phyloP scores from a whole-genome alignment of 2,329 filamentous ascomycete genomes.

The Nigrospora sphaerica region DNA sequence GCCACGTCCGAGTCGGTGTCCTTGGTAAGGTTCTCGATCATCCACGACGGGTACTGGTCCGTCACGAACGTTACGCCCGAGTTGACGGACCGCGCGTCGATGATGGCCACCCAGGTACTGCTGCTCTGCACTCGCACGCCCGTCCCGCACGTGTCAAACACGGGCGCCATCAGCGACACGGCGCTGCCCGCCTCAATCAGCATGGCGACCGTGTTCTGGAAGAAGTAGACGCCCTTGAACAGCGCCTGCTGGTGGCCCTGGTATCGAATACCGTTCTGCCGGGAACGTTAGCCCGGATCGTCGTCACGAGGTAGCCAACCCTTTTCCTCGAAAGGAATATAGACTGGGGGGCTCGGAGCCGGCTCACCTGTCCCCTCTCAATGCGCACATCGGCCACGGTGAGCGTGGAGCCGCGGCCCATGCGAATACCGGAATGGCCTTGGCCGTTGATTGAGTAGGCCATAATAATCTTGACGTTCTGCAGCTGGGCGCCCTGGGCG shows the following conservation, averaged over 20 bases:
- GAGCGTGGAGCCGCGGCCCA: slow-evolving; percentile 33
- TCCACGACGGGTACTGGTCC: slow-evolving; percentile 28
- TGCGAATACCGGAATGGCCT: slow-evolving; percentile 33
- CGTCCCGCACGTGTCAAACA: slow-evolving; percentile 30
- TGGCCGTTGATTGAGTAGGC: slow-evolving; percentile 22
- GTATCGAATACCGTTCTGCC: slow-evolving; percentile 32
- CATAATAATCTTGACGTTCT: slow-evolving; percentile 36
- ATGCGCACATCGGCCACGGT: slow-evolving; percentile 32
- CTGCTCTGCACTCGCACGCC: slow-evolving; percentile 28
- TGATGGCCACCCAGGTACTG: slow-evolving; percentile 30
- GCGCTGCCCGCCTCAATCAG: slow-evolving; percentile 28
- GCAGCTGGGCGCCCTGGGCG: slow-evolving; percentile 33
- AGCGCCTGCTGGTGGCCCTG: slow-evolving; percentile 35
- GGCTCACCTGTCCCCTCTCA: slow-evolving; percentile 27
- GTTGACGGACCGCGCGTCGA: slow-evolving; percentile 32
- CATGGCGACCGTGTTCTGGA: slow-evolving; percentile 31
- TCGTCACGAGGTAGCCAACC: background rate
- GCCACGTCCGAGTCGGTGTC: slow-evolving; percentile 29
- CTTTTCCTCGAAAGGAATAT: no score
- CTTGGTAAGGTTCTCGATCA: slow-evolving; percentile 35
- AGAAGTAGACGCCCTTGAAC: slow-evolving; percentile 36
- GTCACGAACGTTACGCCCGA: slow-evolving; percentile 32
- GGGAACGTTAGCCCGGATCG: slow-evolving; percentile 1
- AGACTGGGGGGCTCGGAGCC: background rate
- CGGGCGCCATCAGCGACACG: slow-evolving; percentile 30